Evolutionary conservation across 345 rosid species (phyloP), one percentile per base, ranked within the genome.

Genomic region (Bruguiera gymnorhiza): DNA sequence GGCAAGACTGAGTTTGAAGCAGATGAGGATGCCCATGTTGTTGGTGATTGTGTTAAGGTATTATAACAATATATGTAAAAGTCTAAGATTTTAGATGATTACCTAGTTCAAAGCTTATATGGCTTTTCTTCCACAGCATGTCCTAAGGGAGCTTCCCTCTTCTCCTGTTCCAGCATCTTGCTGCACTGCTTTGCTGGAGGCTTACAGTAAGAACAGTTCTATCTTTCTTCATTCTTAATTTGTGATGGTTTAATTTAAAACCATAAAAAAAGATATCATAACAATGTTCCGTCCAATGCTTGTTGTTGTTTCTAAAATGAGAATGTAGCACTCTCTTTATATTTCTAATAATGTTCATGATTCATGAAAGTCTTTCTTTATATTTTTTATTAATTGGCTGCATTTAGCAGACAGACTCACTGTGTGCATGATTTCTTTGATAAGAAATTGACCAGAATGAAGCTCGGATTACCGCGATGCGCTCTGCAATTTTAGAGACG

Each of bases 1-100:
- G 99, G 99, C 73, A 89, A 85, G 84, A 89, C 78, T 9, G 97
- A 89, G 75, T 95, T 95, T 83, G 83, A 76, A 76, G 59, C 83
- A 72, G 88, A 88, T 74, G 98, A 94, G 83, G 98, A 94, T 78
- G 95, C 97, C 67, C 98, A 94, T 79, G 96, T 94, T 80, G 77
- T 94, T 82, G 98, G 93, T 73, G 98, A 94, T 82, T 94, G 98
- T 82, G 87, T 94, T 53, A 94, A 94, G 97, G 98, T 94, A 82
- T n/a, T 50, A 66, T 75, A 60, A 60, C 59, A 13, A 50, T 65
- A 46, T 51, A 60, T 73, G 65, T 37, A 64, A 50, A 59, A 75
- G 51, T 53, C 60, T 66, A 15, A 60, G 60, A 66, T 68, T 32
- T 65, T 51, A 32, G 62, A 62, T 74, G 2, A 52, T 68, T 67